These are phyloP conservation scores for Royoungia palumana DNA, from an alignment of 768 basidiomycete species.

Conservation along the genomic window DNA sequence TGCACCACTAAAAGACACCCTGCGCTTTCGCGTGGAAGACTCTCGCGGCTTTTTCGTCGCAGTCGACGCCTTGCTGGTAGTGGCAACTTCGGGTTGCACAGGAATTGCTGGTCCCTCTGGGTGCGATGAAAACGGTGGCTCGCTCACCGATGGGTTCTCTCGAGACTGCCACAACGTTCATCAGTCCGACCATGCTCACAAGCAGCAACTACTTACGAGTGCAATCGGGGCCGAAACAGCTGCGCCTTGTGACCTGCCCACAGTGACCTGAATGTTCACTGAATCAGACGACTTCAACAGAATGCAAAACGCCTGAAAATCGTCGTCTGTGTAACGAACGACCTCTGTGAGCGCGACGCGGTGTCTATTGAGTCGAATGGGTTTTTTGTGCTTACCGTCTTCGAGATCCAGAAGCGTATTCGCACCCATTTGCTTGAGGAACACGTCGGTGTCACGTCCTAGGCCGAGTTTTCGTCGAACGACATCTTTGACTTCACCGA, in stretches of 20 bases:
- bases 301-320: slow-evolving; percentile 69
- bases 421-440: slow-evolving; percentile 52
- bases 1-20: slow-evolving; percentile 9
- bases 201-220: slow-evolving; percentile 9
- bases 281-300: slow-evolving; percentile 37
- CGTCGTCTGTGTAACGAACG: slow-evolving; percentile 52
- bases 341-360: background rate
- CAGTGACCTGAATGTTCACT: slow-evolving; percentile 38
- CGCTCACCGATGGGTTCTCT: background rate
- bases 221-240: background rate
- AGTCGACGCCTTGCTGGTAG: background rate
- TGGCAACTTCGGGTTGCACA: background rate
- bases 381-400: slow-evolving; percentile 49
- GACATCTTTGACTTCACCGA: slow-evolving; percentile 53
- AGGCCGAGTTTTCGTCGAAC: slow-evolving; percentile 64
- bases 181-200: background rate
- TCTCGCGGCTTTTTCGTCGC: background rate
- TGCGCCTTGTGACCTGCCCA: slow-evolving; percentile 3
- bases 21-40: slow-evolving; percentile 27
- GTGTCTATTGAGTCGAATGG: background rate
- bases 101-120: background rate
- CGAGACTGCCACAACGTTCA: background rate
- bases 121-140: background rate
- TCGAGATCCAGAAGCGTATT: slow-evolving; percentile 63
- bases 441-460: slow-evolving; percentile 31